Percentiles rank a stretch among this genome's conserved stretches.
Conservation (phyloP, 2,329 filamentous ascomycete species). For the Fulvia fulva region DNA sequence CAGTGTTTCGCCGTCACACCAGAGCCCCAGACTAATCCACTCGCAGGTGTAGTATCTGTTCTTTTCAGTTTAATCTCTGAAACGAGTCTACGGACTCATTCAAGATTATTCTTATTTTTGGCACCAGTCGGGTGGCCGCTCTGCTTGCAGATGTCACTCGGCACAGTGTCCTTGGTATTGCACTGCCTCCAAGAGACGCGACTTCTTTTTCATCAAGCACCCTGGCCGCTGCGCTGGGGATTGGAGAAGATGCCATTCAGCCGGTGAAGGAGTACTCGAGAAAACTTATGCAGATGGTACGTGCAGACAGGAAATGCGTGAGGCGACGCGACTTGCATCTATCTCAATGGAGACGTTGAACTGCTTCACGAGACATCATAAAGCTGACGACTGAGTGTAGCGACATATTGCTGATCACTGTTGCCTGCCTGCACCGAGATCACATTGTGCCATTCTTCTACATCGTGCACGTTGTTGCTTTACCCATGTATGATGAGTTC, state of each 20-base stretch:
- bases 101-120: conserved; percentile 22
- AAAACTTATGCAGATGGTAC: neutral
- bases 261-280: neutral
- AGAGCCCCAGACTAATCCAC: neutral
- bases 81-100: conserved; percentile 18
- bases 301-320: neutral
- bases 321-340: neutral
- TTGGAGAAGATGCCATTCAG: neutral
- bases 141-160: conserved; percentile 10
- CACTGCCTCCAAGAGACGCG: conserved; percentile 11
- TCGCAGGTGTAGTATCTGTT: conserved; percentile 11
- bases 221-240: neutral
- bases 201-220: conserved; percentile 12
- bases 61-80: conserved; percentile 8
- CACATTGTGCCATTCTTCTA: neutral
- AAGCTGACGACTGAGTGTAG: no score
- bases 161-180: conserved; percentile 14
- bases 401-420: no score
- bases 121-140: conserved; percentile 7
- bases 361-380: no score
- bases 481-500: no score
- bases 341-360: no score
- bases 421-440: neutral
- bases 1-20: neutral
- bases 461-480: no score